These are phyloP conservation scores for Niebla homalea DNA, from an alignment of 495 filamentous ascomycete genomes.

Conservation along the genomic window DNA sequence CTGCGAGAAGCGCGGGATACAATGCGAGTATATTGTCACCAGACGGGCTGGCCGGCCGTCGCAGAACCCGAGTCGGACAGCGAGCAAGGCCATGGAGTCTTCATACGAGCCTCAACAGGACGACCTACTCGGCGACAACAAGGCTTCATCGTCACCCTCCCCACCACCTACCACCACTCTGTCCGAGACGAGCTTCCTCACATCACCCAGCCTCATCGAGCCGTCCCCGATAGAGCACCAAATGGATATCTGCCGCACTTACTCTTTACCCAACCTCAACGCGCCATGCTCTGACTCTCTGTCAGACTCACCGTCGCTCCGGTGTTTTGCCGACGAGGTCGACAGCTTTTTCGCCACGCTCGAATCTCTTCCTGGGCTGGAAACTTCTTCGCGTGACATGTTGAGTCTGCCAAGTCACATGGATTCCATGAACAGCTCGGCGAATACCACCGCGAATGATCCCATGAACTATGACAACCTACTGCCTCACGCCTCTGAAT, in stretches of 20 bases:
- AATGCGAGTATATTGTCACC: conserved; percentile 6
- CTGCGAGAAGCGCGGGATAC: conserved; percentile 2
- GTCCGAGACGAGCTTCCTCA: neutral
- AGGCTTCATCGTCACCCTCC: neutral
- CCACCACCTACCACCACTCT: neutral
- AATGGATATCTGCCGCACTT: too few species aligned
- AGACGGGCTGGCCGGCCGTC: conserved; percentile 2
- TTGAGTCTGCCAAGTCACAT: neutral
- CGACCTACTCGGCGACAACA: neutral
- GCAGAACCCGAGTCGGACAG: neutral
- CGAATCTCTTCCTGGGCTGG: conserved; percentile 7
- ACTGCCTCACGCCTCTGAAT: neutral
- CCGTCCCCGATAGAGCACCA: neutral
- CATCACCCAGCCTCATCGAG: neutral
- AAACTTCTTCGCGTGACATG: neutral
- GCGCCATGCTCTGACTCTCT: neutral
- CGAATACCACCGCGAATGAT: neutral
- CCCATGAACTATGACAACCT: neutral
- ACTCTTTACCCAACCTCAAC: neutral
- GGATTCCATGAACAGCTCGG: neutral
- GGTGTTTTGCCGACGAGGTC: conserved; percentile 3
- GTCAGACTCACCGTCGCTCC: neutral
- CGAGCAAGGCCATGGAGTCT: neutral
- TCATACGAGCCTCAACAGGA: neutral
- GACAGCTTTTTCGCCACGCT: conserved; percentile 13